Evolutionary conservation across 1,284 basidiomycete genomes (phyloP).

Genomic region (Porphyrellus sp.): DNA sequence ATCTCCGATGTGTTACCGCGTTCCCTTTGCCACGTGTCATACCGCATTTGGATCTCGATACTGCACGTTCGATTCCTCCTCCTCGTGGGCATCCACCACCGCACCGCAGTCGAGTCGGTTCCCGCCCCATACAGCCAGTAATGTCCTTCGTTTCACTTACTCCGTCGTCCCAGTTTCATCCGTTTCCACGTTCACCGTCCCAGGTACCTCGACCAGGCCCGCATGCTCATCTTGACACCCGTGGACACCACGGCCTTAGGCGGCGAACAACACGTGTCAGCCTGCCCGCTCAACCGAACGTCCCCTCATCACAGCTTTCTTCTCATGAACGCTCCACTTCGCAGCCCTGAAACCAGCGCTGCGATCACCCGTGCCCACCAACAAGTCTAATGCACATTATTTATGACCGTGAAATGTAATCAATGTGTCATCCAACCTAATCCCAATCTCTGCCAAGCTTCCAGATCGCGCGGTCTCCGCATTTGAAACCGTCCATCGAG

Average conservation of each 20-base stretch:
- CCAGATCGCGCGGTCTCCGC: constrained; percentile 29
- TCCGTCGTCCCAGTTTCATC: constrained; percentile 5
- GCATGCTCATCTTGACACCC: constrained; percentile 8
- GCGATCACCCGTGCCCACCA: constrained; percentile 11
- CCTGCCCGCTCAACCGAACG: constrained; percentile 11
- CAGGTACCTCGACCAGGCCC: constrained; percentile 7
- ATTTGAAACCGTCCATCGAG: constrained; percentile 10
- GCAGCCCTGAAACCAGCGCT: constrained; percentile 7
- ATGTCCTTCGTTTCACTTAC: constrained; percentile 5
- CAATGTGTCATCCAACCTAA: constrained; percentile 22
- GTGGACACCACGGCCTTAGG: constrained; percentile 26
- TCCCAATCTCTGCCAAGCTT: constrained; percentile 19
- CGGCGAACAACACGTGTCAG: constrained; percentile 21
- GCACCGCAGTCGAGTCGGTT: constrained; percentile 26
- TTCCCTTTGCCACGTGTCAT: constrained; percentile 26
- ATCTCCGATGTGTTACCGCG: constrained; percentile 27
- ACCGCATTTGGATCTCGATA: constrained; percentile 26
- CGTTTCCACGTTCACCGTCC: constrained; percentile 12
- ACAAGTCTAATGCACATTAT: constrained; percentile 11
- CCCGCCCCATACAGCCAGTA: background rate
- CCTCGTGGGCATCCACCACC: constrained; percentile 19
- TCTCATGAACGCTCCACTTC: constrained; percentile 25
- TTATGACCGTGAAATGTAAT: constrained; percentile 23
- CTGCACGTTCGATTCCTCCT: constrained; percentile 6
- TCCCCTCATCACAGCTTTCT: constrained; percentile 20